Conservation (phyloP, 371 early-diverging fungal genomes). For the Circinella umbellata region DNA sequence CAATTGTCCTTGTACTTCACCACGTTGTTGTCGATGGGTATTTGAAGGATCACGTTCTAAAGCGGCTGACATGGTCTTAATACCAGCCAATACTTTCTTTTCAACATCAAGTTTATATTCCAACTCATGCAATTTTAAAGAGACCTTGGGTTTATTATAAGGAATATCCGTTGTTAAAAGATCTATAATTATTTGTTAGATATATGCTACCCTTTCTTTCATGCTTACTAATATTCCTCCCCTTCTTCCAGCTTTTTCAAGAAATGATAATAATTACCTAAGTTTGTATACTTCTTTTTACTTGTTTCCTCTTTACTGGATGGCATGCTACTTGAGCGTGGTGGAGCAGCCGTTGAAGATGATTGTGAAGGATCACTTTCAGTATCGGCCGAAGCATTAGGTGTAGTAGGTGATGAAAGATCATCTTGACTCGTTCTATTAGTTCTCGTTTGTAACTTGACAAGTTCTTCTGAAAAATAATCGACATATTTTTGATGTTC, state of each 20-base stretch:
- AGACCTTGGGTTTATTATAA: constrained; percentile 85
- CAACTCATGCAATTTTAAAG: constrained; percentile 84
- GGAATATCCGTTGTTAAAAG: constrained; percentile 76
- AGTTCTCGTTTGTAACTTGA: constrained; percentile 53
- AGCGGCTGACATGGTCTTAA: constrained; percentile 61
- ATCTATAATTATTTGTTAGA: constrained; percentile 39
- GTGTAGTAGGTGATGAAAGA: not conserved
- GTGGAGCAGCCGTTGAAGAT: constrained; percentile 17
- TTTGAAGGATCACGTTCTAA: constrained; percentile 44
- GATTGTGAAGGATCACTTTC: constrained; percentile 20
- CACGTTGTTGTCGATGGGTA: constrained; percentile 59
- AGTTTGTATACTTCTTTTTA: constrained; percentile 44
- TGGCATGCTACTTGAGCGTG: constrained; percentile 33
- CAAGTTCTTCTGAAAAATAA: constrained; percentile 76
- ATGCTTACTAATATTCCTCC: not conserved
- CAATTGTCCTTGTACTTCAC: constrained; percentile 71
- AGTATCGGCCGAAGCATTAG: constrained; percentile 10
- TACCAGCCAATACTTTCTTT: constrained; percentile 84
- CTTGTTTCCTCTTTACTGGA: constrained; percentile 12
- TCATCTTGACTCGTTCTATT: constrained; percentile 25
- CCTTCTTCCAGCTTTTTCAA: not conserved
- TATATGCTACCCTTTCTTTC: too few species aligned
- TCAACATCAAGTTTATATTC: constrained; percentile 91
- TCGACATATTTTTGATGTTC: constrained; percentile 85
- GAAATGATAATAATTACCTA: constrained; percentile 30